phyloP scores from a whole-genome alignment of 2,329 filamentous ascomycete genomes.

The Pestalotiopsis sp. region DNA sequence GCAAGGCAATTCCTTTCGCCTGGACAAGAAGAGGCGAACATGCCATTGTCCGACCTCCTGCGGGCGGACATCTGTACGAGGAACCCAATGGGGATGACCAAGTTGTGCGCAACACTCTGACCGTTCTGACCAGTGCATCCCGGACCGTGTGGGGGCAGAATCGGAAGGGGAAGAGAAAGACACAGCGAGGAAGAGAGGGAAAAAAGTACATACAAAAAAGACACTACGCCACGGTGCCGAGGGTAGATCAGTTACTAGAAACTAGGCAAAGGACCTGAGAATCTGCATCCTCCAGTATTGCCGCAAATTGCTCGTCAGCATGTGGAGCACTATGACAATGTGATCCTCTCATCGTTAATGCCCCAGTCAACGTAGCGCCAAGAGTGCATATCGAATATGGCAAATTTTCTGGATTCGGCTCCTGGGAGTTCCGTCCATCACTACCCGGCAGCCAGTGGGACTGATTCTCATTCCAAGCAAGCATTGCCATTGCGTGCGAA shows the following conservation, averaged over 20 bases:
- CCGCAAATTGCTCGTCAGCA: slow-evolving; percentile 12
- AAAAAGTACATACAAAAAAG: not conserved
- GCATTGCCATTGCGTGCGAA: not conserved
- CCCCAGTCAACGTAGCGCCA: slow-evolving; percentile 3
- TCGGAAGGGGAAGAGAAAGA: not conserved
- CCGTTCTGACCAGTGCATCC: not conserved
- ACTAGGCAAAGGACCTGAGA: not conserved
- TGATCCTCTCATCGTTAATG: slow-evolving; percentile 5
- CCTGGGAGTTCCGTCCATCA: slow-evolving; percentile 15
- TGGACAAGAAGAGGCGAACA: not conserved
- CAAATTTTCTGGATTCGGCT: slow-evolving; percentile 15
- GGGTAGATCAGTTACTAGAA: not conserved
- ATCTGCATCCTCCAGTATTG: not conserved
- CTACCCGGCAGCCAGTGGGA: not conserved
- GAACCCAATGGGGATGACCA: not conserved
- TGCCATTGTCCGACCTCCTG: not conserved
- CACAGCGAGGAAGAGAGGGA: not conserved
- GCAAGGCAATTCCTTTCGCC: not conserved
- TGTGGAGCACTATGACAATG: slow-evolving; percentile 11
- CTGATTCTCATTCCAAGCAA: not conserved
- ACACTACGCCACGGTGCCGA: not conserved
- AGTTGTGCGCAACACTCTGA: not conserved
- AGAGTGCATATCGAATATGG: slow-evolving; percentile 6
- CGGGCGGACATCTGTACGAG: not conserved
- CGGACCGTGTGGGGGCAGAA: not conserved